Evolutionary conservation across 1,139 yeast species (phyloP), one percentile per base, ranked within the genome.

Genomic region (Blastobotrys niveus): DNA sequence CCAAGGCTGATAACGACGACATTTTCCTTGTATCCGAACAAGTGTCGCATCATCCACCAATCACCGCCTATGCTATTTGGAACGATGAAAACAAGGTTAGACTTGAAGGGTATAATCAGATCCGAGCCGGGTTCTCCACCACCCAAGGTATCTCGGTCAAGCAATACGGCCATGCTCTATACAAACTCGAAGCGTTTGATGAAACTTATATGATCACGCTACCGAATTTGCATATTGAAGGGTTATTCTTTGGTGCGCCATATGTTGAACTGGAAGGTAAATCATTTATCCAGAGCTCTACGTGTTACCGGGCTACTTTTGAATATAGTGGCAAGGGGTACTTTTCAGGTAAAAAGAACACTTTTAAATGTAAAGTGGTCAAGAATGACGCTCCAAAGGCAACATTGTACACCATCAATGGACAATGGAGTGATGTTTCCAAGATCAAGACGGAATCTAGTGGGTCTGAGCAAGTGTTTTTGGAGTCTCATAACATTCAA

Each of bases 201-300:
- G 96, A 89, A 64, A 66, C 75, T 9, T 91, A 82, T 64, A 69
- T 86, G 58, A 72, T 88, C 47, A 86, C 96, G n/a, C 73, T 89
- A 56, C 98, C 98, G 10, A 87, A 95, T n/a, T 73, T 91, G 55
- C 97, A 89, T 64, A 82, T 91, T 50, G 98, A 91, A 67, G 97
- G 98, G 17, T 75, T 91, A 50, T 68, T 89, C 50, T 80, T 84
- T 52, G 96, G 95, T 4, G 74, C 93, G 2, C 97, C 97, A 26
- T 88, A 81, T 65, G 89, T 83, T 34, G 71, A 67, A 58, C 74
- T 91, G 52, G 96, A 89, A 61, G 95, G 94, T 48, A 79, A 79
- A 52, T 77, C 94, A 18, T 79, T 71, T 60, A 86, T 91, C 58
- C 94, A 85, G 65, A 73, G 88, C 31, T 80, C 94, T 5, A 73